These are phyloP conservation scores for Alternaria postmessia DNA, from an alignment of 2,329 filamentous ascomycete genomes.

Conservation along the genomic window DNA sequence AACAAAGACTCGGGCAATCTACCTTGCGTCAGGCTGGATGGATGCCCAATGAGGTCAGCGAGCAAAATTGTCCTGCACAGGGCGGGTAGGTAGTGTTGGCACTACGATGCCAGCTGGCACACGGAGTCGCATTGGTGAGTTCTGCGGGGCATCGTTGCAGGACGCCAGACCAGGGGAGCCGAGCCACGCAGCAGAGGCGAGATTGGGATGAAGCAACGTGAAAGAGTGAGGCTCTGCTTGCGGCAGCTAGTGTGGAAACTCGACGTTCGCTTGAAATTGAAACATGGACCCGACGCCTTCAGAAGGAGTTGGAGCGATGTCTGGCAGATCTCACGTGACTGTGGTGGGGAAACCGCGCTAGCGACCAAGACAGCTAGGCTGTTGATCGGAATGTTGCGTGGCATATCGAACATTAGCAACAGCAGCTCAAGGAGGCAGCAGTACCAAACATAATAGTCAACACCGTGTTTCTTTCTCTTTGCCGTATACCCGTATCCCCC, in stretches of 20 bases:
- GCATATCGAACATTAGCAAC: constrained; percentile 49
- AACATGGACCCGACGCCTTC: constrained; percentile 16
- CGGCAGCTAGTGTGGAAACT: constrained; percentile 9
- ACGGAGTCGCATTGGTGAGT: constrained; percentile 39
- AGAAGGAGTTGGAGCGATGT: constrained; percentile 19
- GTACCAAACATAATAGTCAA: constrained; percentile 26
- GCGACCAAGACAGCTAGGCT: constrained; percentile 16
- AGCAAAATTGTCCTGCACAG: constrained; percentile 46
- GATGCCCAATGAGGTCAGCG: constrained; percentile 41
- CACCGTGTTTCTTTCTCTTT: constrained; percentile 30
- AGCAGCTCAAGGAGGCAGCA: constrained; percentile 43
- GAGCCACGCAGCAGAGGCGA: constrained; percentile 36
- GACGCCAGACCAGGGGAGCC: constrained; percentile 29
- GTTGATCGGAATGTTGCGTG: constrained; percentile 38
- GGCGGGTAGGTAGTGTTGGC: constrained; percentile 46
- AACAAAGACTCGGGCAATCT: constrained; percentile 46
- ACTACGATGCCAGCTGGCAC: constrained; percentile 43
- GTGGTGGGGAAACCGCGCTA: constrained; percentile 21
- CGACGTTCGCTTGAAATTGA: constrained; percentile 14
- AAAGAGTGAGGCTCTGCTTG: constrained; percentile 37
- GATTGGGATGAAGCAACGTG: constrained; percentile 22
- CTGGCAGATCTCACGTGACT: constrained; percentile 14
- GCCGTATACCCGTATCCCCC: constrained; percentile 16
- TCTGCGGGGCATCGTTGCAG: constrained; percentile 42
- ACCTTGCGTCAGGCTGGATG: constrained; percentile 45